Conservation (phyloP, 1,284 basidiomycete genomes). For the Takashimella tepidaria region DNA sequence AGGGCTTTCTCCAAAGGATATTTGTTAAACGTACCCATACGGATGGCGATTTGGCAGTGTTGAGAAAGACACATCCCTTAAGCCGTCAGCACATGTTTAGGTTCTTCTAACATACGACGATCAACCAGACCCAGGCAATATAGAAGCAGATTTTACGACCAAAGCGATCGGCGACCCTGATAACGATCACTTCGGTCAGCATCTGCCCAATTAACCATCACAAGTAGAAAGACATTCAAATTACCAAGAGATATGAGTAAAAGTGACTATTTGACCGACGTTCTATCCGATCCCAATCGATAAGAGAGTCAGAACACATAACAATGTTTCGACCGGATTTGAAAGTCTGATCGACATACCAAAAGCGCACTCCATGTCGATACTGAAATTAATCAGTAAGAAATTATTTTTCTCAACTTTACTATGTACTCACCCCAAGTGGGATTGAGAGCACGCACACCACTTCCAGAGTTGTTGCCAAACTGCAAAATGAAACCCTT, state of each 20-base stretch:
- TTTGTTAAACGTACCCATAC: conserved; percentile 1
- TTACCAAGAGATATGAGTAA: conserved; percentile 4
- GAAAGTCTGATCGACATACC: conserved; percentile 6
- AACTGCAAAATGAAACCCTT: conserved; percentile 17
- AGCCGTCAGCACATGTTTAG: no score
- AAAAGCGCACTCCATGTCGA: conserved; percentile 19
- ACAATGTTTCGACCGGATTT: no score
- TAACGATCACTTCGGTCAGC: neutral
- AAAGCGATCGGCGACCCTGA: conserved; percentile 16
- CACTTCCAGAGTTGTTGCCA: conserved; percentile 1
- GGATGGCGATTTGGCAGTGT: conserved; percentile 4
- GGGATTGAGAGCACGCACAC: conserved; percentile 8
- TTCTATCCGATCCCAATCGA: no score
- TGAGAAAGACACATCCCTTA: conserved; percentile 16
- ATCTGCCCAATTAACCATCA: no score
- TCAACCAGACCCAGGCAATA: conserved; percentile 11
- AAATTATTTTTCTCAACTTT: no score
- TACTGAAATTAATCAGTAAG: conserved; percentile 9
- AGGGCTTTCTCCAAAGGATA: neutral
- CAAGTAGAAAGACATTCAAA: neutral
- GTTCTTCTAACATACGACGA: neutral
- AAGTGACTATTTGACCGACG: neutral
- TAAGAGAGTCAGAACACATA: no score
- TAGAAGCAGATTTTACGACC: conserved; percentile 17
- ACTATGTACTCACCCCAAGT: conserved; percentile 11